A percentile compares a stretch with the other conserved stretches of the same genome.
Conservation (phyloP, 129 eudicot genomes). For the Chrysanthemum lavandulifolium region DNA sequence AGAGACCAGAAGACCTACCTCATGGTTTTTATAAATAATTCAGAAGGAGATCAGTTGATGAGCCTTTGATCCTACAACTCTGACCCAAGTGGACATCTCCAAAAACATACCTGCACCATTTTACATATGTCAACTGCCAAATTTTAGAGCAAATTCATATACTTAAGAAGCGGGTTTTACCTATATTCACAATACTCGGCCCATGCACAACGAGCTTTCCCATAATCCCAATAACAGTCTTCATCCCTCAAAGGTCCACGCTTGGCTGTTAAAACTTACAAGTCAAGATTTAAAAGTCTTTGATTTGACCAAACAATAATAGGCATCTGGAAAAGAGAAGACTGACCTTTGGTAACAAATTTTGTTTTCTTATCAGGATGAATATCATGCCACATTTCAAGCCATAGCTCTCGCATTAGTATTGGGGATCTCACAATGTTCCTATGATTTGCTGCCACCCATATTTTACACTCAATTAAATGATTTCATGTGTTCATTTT, state of each 20-base stretch:
- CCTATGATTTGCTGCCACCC: conserved; percentile 79
- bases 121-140: conserved; percentile 18
- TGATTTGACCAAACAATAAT: conserved; percentile 13
- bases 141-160: conserved; percentile 1
- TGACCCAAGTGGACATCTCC: conserved; percentile 98
- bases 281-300: conserved; percentile 8
- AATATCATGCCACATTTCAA: conserved; percentile 98
- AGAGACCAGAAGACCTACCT: conserved; percentile 25
- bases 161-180: conserved; percentile 30
- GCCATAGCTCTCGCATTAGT: conserved; percentile 98
- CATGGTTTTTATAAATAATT: conserved; percentile 50
- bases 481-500: not conserved
- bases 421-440: conserved; percentile 84
- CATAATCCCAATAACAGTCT: conserved; percentile 96
- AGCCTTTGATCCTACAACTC: conserved; percentile 78
- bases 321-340: conserved; percentile 7
- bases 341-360: conserved; percentile 81
- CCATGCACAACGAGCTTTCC: conserved; percentile 96
- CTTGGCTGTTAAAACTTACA: conserved; percentile 48
- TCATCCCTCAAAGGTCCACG: conserved; percentile 97
- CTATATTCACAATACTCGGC: conserved; percentile 93
- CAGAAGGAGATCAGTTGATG: conserved; percentile 68
- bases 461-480: conserved; percentile 1
- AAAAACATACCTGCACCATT: conserved; percentile 57
- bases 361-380: conserved; percentile 81